Evolutionary conservation across 2,329 filamentous ascomycete genomes (phyloP), one percentile per base, ranked within the genome.

Genomic region (Pestalotiopsis sp.): DNA sequence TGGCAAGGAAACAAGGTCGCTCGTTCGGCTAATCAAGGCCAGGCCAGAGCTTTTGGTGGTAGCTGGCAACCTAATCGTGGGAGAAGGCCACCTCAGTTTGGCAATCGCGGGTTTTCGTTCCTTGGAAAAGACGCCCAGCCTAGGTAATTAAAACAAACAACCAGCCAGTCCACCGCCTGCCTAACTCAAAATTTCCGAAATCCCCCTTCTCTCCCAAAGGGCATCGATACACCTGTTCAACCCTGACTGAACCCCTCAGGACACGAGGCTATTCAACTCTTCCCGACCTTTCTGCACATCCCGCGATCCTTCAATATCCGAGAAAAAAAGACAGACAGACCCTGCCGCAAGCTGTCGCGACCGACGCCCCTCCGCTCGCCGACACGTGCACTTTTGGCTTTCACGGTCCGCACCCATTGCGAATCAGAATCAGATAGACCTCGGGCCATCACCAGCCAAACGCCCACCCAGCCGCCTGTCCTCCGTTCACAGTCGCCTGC

Each of bases 161-260:
- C 20, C 45, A 52, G 20, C 39, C 39, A 49, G 52, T 58, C 66
- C 59, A 67, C 66, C 66, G 66, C 66, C 66, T 67, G 66, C 66
- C 66, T 67, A 67, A 67, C 66, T 41, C 17, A 67, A 60, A 66
- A 66, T 17, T 13, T 57, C 38, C n/a, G 25, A 39, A 62, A n/a
- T 20, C 57, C 23, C 14, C 23, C 23, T 36, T 23, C 27, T 23
- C 57, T 27, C 12, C 25, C 27, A 14, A 6, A 41, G 31, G 36
- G 20, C 60, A 45, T 20, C 60, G n/a, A 63, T 36, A 13, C 20
- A 63, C 60, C 25, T 31, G 25, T 25, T 12, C 31, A 41, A 45
- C 60, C 31, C 31, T 36, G 31, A 36, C 17, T 6, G 23, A 56
- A 23, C 49, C 58, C 25, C 25, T 31, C 58, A 36, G 58, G 31